Evolutionary conservation across 345 rosid genomes (phyloP).

Genomic region (Citrus sinensis): DVS_A1.0 CM039163.1:4641501-4642000

Average conservation of each 20-base stretch:
- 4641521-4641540: background rate
- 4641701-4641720: background rate
- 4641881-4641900: conserved; percentile 85
- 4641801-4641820: background rate
- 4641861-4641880: conserved; percentile 95
- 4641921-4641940: conserved; percentile 40
- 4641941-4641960: background rate
- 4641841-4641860: conserved; percentile 92
- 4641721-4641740: background rate
- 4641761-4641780: background rate
- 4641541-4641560: background rate
- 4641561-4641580: background rate
- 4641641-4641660: background rate
- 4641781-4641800: background rate
- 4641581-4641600: background rate
- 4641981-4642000: background rate
- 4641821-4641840: conserved; percentile 70
- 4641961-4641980: too few species aligned
- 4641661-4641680: background rate
- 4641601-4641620: background rate
- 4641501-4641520: background rate
- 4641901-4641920: conserved; percentile 96
- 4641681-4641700: background rate
- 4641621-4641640: background rate
- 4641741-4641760: background rate